phyloP scores from a whole-genome alignment of 306 rosid genomes.

The Prunus armeniaca region DNA sequence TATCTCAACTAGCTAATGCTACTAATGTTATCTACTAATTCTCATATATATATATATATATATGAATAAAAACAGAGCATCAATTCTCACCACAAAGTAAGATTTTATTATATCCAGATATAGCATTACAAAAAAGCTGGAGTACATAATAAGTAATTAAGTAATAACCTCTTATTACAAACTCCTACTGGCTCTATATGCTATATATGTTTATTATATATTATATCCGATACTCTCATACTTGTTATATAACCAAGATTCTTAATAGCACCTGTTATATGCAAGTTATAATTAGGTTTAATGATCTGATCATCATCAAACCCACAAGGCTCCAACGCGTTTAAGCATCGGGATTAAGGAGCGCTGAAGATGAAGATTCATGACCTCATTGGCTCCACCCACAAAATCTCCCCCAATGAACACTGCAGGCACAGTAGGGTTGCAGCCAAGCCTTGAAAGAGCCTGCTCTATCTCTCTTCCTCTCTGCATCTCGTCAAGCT shows the following conservation, averaged over 20 bases:
- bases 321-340: constrained; percentile 85
- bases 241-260: background rate
- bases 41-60: too few relatives aligned
- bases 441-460: constrained; percentile 58
- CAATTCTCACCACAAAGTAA: background rate
- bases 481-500: constrained; percentile 78
- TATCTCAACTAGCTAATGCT: too few relatives aligned
- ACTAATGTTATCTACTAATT: too few relatives aligned
- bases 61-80: too few relatives aligned
- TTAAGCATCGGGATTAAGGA: constrained; percentile 90
- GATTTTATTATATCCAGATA: constrained; percentile 1
- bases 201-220: background rate
- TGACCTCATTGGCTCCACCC: constrained; percentile 87
- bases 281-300: background rate
- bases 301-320: constrained; percentile 27
- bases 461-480: constrained; percentile 93
- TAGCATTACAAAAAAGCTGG: background rate
- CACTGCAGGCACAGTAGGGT: constrained; percentile 77
- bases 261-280: constrained; percentile 1
- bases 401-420: constrained; percentile 80
- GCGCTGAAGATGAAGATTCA: constrained; percentile 86
- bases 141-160: background rate
- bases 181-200: background rate
- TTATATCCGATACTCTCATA: background rate
- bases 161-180: background rate